A percentile compares a stretch with the other conserved stretches of the same genome.
phyloP scores from a whole-genome alignment of 495 filamentous ascomycete species.

The Lindgomyces ingoldianus region DNA sequence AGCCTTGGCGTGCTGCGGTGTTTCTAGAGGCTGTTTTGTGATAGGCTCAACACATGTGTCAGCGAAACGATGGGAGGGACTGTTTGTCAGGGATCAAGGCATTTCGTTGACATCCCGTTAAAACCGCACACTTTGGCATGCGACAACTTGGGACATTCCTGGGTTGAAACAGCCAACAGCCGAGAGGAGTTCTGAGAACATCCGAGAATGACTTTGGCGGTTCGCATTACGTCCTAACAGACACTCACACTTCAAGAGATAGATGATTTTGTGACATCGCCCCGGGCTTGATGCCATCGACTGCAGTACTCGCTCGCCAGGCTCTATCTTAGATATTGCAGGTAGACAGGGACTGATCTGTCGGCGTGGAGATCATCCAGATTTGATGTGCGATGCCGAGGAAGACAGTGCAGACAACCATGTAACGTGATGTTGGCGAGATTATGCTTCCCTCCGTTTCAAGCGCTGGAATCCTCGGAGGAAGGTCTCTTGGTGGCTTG shows the following conservation, averaged over 20 bases:
- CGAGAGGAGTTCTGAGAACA: background rate
- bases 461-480: background rate
- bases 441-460: background rate
- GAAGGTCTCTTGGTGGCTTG: background rate
- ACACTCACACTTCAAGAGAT: background rate
- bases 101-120: conserved; percentile 1
- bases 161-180: background rate
- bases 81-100: conserved; percentile 19
- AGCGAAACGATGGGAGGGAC: background rate
- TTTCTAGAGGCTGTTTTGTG: conserved; percentile 10
- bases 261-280: background rate
- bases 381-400: conserved; percentile 11
- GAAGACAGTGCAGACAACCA: background rate
- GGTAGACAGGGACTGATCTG: conserved; percentile 10
- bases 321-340: conserved; percentile 30
- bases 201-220: background rate
- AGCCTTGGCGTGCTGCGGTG: conserved; percentile 27
- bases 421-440: conserved; percentile 15
- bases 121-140: background rate
- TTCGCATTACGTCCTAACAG: background rate
- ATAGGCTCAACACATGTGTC: conserved; percentile 7
- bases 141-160: background rate
- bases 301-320: background rate
- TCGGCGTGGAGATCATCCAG: conserved; percentile 18
- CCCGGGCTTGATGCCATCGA: conserved; percentile 2